Conservation (phyloP, 805 yeast species). For the Cyberlindnera euphorbiiphila region DNA sequence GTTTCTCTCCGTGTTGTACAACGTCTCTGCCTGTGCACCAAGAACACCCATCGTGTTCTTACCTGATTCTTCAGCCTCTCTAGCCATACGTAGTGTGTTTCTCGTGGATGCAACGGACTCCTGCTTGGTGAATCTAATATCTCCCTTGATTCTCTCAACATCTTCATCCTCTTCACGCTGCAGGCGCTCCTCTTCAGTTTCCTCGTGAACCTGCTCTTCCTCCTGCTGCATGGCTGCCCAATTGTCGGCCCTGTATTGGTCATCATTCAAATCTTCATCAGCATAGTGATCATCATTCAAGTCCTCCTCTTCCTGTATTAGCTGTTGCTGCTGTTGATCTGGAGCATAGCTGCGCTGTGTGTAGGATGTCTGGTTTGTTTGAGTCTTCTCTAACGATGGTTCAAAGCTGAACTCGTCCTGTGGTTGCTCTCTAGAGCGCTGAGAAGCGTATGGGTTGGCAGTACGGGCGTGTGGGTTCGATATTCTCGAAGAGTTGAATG, state of each 20-base stretch:
- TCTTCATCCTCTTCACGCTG: conserved; percentile 74
- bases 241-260: conserved; percentile 23
- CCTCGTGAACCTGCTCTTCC: conserved; percentile 22
- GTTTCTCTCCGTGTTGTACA: conserved; percentile 75
- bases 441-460: conserved; percentile 7
- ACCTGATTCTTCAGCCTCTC: conserved; percentile 70
- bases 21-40: conserved; percentile 88
- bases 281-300: conserved; percentile 17
- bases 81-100: conserved; percentile 70
- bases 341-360: conserved; percentile 10
- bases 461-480: conserved; percentile 3
- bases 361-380: conserved; percentile 8
- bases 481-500: conserved; percentile 9
- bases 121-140: conserved; percentile 78
- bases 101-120: conserved; percentile 83
- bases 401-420: conserved; percentile 12
- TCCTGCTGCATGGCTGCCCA: conserved; percentile 32
- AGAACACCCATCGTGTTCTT: conserved; percentile 84
- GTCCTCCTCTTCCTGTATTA: conserved; percentile 10
- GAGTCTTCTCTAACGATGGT: conserved; percentile 9
- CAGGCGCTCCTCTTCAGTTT: conserved; percentile 31
- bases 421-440: conserved; percentile 5
- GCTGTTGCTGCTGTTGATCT: conserved; percentile 10
- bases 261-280: conserved; percentile 31
- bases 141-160: conserved; percentile 79